Conservation (phyloP, 2,329 filamentous ascomycete species). For the Coniochaeta ligniaria region DNA sequence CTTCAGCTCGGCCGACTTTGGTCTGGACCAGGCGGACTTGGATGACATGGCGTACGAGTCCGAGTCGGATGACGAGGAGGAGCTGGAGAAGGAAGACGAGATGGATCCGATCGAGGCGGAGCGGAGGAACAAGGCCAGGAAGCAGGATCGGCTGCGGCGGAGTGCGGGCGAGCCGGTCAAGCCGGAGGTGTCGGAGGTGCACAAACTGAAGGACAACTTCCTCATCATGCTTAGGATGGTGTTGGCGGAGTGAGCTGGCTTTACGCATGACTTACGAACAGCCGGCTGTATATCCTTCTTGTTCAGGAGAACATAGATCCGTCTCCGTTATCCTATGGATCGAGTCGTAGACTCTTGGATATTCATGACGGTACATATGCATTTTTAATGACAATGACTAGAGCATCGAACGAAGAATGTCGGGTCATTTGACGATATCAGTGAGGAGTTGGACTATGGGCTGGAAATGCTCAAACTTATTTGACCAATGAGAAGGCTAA, state of each 20-base stretch:
- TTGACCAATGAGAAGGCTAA: background rate
- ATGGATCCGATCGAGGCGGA: constrained; percentile 85
- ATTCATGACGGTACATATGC: background rate
- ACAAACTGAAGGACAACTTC: constrained; percentile 75
- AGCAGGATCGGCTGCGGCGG: constrained; percentile 71
- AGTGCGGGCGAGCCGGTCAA: constrained; percentile 80
- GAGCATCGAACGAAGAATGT: background rate
- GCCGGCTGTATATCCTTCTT: background rate
- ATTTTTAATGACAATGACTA: background rate
- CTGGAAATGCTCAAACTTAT: background rate
- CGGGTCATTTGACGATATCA: no score
- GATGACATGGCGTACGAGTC: constrained; percentile 80
- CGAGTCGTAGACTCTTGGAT: background rate
- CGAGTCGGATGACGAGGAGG: constrained; percentile 51
- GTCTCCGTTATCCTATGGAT: background rate
- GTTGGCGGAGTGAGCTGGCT: constrained; percentile 56
- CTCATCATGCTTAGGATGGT: constrained; percentile 75
- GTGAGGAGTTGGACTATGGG: no score
- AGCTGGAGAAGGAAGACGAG: constrained; percentile 69
- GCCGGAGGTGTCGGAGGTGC: constrained; percentile 69
- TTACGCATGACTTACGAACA: background rate
- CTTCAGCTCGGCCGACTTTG: constrained; percentile 83
- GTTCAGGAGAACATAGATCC: background rate
- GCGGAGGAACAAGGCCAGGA: constrained; percentile 66
- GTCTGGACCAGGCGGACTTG: constrained; percentile 77